phyloP scores from a whole-genome alignment of 139 green algal genomes.

The Tetraselmis chui region DNA sequence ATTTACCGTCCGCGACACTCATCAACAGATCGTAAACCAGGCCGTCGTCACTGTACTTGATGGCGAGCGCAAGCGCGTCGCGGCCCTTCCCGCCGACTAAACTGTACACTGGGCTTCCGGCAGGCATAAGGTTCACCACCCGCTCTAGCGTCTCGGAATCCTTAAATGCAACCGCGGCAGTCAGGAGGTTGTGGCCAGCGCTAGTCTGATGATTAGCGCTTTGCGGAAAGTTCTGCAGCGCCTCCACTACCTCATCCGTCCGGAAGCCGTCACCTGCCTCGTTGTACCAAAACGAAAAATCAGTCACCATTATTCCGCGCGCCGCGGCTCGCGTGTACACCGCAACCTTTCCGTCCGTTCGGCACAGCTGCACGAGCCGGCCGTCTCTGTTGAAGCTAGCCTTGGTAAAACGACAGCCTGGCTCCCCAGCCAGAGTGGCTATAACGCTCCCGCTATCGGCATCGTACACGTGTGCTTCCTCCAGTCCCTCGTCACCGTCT shows the following conservation, averaged over 20 bases:
- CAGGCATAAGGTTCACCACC: neutral
- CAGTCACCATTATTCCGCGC: neutral
- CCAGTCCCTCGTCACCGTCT: neutral
- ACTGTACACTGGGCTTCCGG: neutral
- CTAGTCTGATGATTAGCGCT: neutral
- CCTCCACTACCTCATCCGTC: neutral
- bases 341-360: neutral
- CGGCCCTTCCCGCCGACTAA: neutral
- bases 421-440: neutral
- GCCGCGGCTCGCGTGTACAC: neutral
- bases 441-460: neutral
- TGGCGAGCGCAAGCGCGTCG: neutral
- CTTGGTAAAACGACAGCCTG: neutral
- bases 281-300: neutral
- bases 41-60: neutral
- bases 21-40: neutral
- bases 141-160: neutral
- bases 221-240: neutral
- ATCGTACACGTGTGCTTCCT: neutral
- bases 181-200: neutral
- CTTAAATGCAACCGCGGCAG: neutral
- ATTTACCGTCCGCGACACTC: neutral
- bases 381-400: neutral
- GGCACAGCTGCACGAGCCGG: neutral
- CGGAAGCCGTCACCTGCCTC: neutral